A percentile compares a stretch with the other conserved stretches of the same genome.
Conservation (phyloP, 352 stramenopile genomes). For the Globisporangium barbulae region DNA sequence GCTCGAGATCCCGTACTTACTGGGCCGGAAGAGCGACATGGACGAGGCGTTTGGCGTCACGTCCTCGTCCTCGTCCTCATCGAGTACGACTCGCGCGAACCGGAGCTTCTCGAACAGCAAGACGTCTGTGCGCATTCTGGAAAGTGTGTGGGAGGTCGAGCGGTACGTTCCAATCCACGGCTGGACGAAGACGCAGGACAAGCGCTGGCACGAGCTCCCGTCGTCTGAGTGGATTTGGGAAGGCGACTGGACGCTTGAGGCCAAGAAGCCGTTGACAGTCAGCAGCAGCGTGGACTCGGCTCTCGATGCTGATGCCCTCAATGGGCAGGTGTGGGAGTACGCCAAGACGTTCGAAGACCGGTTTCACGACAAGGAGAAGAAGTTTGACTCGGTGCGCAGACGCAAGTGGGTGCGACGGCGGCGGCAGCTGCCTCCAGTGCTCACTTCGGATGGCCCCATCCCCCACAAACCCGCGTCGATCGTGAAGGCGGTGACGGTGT, state of each 20-base stretch:
- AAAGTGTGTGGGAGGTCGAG: conserved; percentile 71
- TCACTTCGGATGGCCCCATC: conserved; percentile 15
- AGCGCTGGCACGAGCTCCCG: conserved; percentile 53
- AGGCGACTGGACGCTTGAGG: conserved; percentile 64
- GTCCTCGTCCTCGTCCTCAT: conserved; percentile 9
- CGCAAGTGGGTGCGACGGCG: conserved; percentile 63
- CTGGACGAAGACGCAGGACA: conserved; percentile 59
- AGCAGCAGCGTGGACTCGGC: conserved; percentile 17
- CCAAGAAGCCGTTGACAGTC: conserved; percentile 19
- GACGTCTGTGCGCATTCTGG: conserved; percentile 43
- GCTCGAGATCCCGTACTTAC: conserved; percentile 48
- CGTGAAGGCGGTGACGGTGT: neutral
- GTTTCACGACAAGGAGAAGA: conserved; percentile 74
- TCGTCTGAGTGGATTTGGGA: conserved; percentile 84
- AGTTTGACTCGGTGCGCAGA: conserved; percentile 67
- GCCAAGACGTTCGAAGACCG: conserved; percentile 65
- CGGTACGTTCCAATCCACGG: conserved; percentile 71
- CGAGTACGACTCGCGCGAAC: neutral
- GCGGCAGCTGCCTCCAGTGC: conserved; percentile 50
- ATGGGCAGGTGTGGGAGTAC: conserved; percentile 44
- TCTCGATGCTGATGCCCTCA: conserved; percentile 17
- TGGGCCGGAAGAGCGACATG: conserved; percentile 41
- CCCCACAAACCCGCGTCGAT: neutral
- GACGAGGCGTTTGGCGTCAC: conserved; percentile 39
- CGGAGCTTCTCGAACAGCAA: conserved; percentile 13